Evolutionary conservation across 2,329 filamentous ascomycete species (phyloP), one percentile per base, ranked within the genome.

Genomic region (Alternaria ethzedia): DNA sequence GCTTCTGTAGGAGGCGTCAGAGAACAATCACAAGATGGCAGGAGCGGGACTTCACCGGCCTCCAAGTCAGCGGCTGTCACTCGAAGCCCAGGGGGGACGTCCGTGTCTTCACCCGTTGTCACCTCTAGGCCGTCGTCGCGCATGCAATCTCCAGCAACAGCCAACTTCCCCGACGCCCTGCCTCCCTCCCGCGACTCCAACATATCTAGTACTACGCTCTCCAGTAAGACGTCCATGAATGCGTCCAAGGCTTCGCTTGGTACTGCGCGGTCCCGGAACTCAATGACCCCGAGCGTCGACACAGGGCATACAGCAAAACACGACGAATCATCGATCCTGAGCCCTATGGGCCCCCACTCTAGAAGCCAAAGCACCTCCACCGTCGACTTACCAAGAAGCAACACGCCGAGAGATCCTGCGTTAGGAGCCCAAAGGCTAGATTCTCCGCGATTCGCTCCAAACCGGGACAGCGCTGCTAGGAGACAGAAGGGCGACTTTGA

Each of bases 1-100:
- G 92, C 92, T 60, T 94, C 90, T 0, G 92, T 96, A n/a, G 91
- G 90, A 15, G 91, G 85, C 13, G 87, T 86, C 46, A 90, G 87
- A 69, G 87, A 89, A 59, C 83, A 70, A 44, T 66, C 55, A 20
- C 55, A 57, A 64, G 75, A 78, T 15, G 70, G 47, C 72, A 70
- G 65, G 54, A 61, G 60, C 30, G 70, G 66, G 30, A 50, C 62
- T 26, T 61, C 62, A 12, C 56, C 66, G 45, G 41, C 65, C 1
- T 47, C 70, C 15, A 76, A 73, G 63, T 47, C 54, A 21, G 59
- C 55, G 9, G 25, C 36, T 26, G 57, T 57, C 46, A 59, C 36
- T 17, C 61, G 59, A 30, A 78, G 76, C 52, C 71, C 75, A 8
- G 71, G 67, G 2, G 73, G 68, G 10, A 75, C 78, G 4, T 63